Percentiles rank a stretch among this genome's conserved stretches.
phyloP scores from a whole-genome alignment of 495 filamentous ascomycete genomes.

The Daldinia vernicosa region DNA sequence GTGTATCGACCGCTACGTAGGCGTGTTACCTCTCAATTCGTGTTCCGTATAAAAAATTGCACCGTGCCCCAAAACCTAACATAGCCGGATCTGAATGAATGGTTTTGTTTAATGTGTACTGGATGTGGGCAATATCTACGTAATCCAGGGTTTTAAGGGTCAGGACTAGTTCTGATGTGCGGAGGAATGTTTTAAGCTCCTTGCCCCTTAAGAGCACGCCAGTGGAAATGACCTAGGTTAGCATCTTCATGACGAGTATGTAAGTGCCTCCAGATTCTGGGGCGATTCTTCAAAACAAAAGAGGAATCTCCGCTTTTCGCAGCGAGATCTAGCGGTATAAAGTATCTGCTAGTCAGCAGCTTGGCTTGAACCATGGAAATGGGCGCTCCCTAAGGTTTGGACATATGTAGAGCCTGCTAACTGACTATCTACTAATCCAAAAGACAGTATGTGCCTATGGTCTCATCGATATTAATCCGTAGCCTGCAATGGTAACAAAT shows the following conservation, averaged over 20 bases:
- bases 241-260: slow-evolving; percentile 4
- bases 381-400: slow-evolving; percentile 1
- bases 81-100: slow-evolving; percentile 9
- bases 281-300: slow-evolving; percentile 1
- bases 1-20: not conserved
- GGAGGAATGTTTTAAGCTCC: slow-evolving; percentile 27
- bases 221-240: slow-evolving; percentile 12
- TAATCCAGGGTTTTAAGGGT: slow-evolving; percentile 20
- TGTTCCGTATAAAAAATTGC: slow-evolving; percentile 5
- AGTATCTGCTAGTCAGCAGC: slow-evolving; percentile 1
- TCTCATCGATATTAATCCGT: not conserved
- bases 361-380: not conserved
- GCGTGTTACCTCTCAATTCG: slow-evolving; percentile 13
- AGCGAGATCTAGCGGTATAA: slow-evolving; percentile 10
- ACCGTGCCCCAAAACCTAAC: slow-evolving; percentile 3
- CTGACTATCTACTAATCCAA: not conserved
- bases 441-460: not conserved
- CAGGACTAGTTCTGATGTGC: slow-evolving; percentile 14
- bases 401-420: not conserved
- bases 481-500: not conserved
- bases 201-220: slow-evolving; percentile 11
- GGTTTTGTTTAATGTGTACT: slow-evolving; percentile 18
- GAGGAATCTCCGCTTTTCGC: slow-evolving; percentile 4
- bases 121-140: slow-evolving; percentile 19
- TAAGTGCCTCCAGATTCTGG: not conserved